phyloP scores from a whole-genome alignment of 2,329 filamentous ascomycete genomes.

The Zasmidium angulare region DNA sequence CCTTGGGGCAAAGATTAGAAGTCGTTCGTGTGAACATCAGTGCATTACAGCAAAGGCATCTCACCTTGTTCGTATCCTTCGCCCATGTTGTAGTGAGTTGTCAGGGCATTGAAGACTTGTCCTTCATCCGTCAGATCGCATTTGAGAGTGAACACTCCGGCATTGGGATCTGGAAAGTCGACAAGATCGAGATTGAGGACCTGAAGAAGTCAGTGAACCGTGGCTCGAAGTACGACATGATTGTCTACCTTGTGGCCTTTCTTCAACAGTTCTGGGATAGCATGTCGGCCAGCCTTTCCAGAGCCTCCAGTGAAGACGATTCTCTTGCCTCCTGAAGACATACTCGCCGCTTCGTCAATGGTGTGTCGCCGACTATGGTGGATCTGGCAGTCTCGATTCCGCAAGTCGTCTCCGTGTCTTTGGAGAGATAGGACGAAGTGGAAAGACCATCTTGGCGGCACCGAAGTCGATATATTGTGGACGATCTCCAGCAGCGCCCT shows the following conservation, averaged over 20 bases:
- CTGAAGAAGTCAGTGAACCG: constrained; percentile 7
- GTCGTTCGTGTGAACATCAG: too few species aligned
- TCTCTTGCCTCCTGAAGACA: constrained; percentile 38
- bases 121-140: constrained; percentile 56
- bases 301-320: constrained; percentile 57
- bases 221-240: background rate
- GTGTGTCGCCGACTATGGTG: constrained; percentile 3
- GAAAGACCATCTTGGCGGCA: background rate
- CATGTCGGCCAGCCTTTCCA: constrained; percentile 56
- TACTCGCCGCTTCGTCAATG: constrained; percentile 3
- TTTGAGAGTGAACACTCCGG: constrained; percentile 54
- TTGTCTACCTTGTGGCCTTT: constrained; percentile 45
- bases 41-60: too few species aligned
- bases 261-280: constrained; percentile 53
- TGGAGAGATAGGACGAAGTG: background rate
- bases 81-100: constrained; percentile 56
- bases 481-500: background rate
- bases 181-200: constrained; percentile 58
- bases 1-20: constrained; percentile 13
- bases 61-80: constrained; percentile 43
- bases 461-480: background rate
- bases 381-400: background rate
- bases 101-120: constrained; percentile 58
- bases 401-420: background rate
- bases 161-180: constrained; percentile 39